Percentiles rank a stretch among this genome's conserved stretches.
phyloP scores from a whole-genome alignment of 495 filamentous ascomycete genomes.

The Xylaria flabelliformis region DNA sequence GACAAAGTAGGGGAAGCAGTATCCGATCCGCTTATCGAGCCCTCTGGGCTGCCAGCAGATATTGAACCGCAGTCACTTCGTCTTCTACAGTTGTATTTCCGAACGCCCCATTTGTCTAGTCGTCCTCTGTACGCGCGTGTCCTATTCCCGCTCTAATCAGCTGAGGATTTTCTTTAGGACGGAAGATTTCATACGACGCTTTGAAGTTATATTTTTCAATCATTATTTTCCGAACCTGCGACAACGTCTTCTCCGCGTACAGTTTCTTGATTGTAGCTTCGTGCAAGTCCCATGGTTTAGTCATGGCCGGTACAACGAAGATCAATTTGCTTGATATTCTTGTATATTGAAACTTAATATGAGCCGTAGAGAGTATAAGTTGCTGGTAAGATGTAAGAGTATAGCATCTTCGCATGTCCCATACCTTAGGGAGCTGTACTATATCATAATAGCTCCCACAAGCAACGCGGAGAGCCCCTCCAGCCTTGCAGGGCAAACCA shows the following conservation, averaged over 20 bases:
- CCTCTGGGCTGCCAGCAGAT: conserved; percentile 27
- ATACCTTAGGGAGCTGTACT: neutral
- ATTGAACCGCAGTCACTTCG: conserved; percentile 29
- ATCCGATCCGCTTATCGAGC: conserved; percentile 23
- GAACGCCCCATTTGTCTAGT: conserved; percentile 52
- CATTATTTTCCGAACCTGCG: conserved; percentile 51
- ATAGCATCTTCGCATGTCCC: neutral
- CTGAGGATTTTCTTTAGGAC: conserved; percentile 12
- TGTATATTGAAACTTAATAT: neutral
- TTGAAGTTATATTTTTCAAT: conserved; percentile 49
- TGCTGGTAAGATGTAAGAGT: neutral
- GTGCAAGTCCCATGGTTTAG: conserved; percentile 51
- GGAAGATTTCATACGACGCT: conserved; percentile 49
- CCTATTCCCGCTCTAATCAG: conserved; percentile 31
- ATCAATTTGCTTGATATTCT: neutral
- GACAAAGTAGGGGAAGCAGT: conserved; percentile 13
- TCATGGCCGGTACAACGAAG: conserved; percentile 42
- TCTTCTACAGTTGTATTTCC: conserved; percentile 52
- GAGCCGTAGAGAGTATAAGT: neutral
- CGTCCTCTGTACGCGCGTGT: conserved; percentile 53
- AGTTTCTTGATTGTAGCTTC: conserved; percentile 45
- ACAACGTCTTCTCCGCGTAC: conserved; percentile 53
- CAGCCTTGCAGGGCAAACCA: conserved; percentile 20
- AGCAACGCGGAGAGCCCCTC: neutral
- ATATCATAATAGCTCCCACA: neutral